A percentile compares a stretch with the other conserved stretches of the same genome.
These are phyloP conservation scores for Trametopsis cervina DNA, from an alignment of 768 basidiomycete species.

Conservation along the genomic window DNA sequence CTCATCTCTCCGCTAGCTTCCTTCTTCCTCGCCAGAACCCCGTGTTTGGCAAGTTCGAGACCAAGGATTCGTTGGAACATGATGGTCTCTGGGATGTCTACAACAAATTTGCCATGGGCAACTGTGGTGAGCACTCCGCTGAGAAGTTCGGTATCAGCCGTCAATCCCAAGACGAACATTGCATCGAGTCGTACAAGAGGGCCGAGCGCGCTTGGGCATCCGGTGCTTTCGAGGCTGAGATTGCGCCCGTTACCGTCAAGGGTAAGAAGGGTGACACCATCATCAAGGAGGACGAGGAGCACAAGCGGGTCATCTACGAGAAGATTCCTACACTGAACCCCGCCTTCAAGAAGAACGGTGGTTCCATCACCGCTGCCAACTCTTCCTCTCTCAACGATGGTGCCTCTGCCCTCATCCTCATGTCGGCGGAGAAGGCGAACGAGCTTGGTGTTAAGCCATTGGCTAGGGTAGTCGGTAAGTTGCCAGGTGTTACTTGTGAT, in stretches of 20 bases:
- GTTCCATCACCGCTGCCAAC: constrained; percentile 94
- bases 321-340: constrained; percentile 87
- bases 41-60: constrained; percentile 80
- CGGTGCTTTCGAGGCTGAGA: constrained; percentile 81
- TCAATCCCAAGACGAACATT: constrained; percentile 84
- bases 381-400: constrained; percentile 94
- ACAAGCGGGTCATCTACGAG: constrained; percentile 92
- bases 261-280: constrained; percentile 91
- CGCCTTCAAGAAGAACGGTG: constrained; percentile 81
- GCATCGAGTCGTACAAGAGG: constrained; percentile 92
- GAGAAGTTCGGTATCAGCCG: constrained; percentile 78
- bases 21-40: constrained; percentile 77
- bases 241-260: constrained; percentile 85
- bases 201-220: constrained; percentile 86
- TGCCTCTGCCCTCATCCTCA: constrained; percentile 90
- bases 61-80: constrained; percentile 80
- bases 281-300: constrained; percentile 94
- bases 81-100: constrained; percentile 98
- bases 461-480: constrained; percentile 91
- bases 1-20: constrained; percentile 42
- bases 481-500: background rate
- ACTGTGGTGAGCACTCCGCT: constrained; percentile 87
- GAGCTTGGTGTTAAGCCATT: constrained; percentile 88
- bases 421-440: constrained; percentile 88
- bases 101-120: constrained; percentile 98